These are phyloP conservation scores for Primulina tabacum DNA, from an alignment of 257 asterid genomes.

Conservation along the genomic window DNA sequence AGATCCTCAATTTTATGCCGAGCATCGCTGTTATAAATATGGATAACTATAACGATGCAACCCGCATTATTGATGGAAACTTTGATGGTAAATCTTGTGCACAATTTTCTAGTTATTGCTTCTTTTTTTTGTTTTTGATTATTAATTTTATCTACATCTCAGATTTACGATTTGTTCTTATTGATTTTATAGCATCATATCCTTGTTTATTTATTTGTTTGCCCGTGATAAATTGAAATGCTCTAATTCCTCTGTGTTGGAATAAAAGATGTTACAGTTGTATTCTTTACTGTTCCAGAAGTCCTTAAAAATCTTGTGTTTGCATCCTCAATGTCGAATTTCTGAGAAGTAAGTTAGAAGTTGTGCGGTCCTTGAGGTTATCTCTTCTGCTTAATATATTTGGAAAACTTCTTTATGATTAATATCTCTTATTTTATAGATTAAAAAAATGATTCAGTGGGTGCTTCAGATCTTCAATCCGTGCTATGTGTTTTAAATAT, in stretches of 20 bases:
- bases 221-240: neutral
- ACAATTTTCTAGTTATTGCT: neutral
- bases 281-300: neutral
- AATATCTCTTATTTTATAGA: neutral
- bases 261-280: neutral
- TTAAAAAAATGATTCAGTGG: neutral
- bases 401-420: neutral
- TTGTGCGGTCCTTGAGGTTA: neutral
- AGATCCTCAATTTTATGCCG: conserved; percentile 81
- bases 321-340: neutral
- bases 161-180: neutral
- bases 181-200: neutral
- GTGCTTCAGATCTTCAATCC: conserved; percentile 5
- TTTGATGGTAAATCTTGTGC: conserved; percentile 61
- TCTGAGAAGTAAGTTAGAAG: neutral
- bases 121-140: neutral
- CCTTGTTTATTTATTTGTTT: conserved; percentile 14
- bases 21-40: conserved; percentile 79
- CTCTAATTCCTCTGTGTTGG: conserved; percentile 11
- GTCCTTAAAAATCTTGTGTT: neutral
- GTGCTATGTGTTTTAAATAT: neutral
- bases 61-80: conserved; percentile 90
- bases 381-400: neutral
- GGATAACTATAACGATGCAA: conserved; percentile 90
- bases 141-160: neutral